phyloP scores from a whole-genome alignment of 306 rosid species.

The Prunus salicina region DNA sequence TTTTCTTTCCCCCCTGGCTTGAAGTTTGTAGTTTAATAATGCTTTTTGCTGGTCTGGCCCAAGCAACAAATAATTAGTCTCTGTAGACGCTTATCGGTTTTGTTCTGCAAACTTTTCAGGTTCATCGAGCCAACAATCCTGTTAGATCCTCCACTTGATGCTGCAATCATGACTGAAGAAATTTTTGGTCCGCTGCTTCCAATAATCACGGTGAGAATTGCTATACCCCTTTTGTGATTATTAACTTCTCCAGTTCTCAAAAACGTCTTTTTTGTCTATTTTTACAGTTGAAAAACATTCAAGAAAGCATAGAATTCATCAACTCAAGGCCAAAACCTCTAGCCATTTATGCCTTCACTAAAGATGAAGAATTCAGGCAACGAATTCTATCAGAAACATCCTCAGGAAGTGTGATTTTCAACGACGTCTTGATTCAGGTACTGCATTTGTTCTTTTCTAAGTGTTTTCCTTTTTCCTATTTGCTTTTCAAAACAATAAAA shows the following conservation, averaged over 20 bases:
- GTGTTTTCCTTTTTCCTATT: background rate
- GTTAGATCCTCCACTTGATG: conserved; percentile 76
- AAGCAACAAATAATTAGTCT: too few species aligned
- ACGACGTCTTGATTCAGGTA: conserved; percentile 83
- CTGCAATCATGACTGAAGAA: conserved; percentile 77
- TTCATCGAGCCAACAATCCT: conserved; percentile 84
- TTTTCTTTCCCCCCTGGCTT: too few species aligned
- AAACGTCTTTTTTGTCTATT: background rate
- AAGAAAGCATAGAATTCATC: conserved; percentile 68
- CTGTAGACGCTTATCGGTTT: background rate
- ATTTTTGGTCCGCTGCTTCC: conserved; percentile 93
- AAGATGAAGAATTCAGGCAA: conserved; percentile 56
- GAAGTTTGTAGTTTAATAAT: too few species aligned
- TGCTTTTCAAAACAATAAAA: background rate
- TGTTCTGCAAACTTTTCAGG: conserved; percentile 39
- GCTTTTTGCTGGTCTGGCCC: too few species aligned
- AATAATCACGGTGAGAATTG: conserved; percentile 71
- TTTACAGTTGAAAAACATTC: conserved; percentile 60
- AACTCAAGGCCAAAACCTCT: conserved; percentile 86
- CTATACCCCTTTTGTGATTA: background rate
- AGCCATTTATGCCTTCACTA: conserved; percentile 76
- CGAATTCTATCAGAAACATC: conserved; percentile 68
- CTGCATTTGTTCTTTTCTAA: background rate
- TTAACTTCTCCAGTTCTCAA: background rate
- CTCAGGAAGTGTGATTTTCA: conserved; percentile 80